phyloP scores from a whole-genome alignment of 2,329 filamentous ascomycete species.

The Furcasterigmium sp. region DNA sequence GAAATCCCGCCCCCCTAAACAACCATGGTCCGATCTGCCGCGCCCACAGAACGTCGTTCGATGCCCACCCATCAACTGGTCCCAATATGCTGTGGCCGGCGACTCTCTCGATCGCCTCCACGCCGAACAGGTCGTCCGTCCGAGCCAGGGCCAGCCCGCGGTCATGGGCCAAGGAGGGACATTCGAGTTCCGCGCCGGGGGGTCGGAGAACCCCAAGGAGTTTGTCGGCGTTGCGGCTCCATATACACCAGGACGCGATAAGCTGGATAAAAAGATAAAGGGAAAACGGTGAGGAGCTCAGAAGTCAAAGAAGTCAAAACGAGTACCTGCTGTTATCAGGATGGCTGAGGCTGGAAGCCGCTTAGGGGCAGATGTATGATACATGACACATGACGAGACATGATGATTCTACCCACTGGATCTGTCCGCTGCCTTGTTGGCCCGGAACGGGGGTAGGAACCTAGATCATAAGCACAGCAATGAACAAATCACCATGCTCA shows the following conservation, averaged over 20 bases:
- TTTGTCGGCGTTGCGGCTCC: conserved; percentile 51
- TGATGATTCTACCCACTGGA: too few relatives aligned
- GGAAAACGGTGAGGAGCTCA: neutral
- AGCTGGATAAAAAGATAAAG: conserved; percentile 29
- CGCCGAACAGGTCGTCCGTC: conserved; percentile 67
- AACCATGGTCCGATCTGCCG: conserved; percentile 61
- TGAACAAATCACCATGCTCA: too few relatives aligned
- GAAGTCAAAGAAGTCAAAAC: too few relatives aligned
- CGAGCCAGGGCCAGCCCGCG: conserved; percentile 50
- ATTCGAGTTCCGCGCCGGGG: conserved; percentile 44
- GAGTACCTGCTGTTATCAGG: too few relatives aligned
- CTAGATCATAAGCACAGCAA: too few relatives aligned
- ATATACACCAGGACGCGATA: conserved; percentile 49
- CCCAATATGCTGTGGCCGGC: conserved; percentile 86
- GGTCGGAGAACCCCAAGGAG: conserved; percentile 31
- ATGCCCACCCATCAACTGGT: conserved; percentile 89
- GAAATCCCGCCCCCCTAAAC: neutral
- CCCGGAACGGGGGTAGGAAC: too few relatives aligned
- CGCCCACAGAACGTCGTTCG: conserved; percentile 77
- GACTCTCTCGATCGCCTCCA: conserved; percentile 81
- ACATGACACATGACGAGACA: too few relatives aligned
- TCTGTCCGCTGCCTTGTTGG: too few relatives aligned
- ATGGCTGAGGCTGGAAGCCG: too few relatives aligned
- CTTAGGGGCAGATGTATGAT: too few relatives aligned
- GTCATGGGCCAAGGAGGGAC: conserved; percentile 34